Base-by-base conservation (phyloP, 768 basidiomycete genomes). In the Boletus huronensis region DNA sequence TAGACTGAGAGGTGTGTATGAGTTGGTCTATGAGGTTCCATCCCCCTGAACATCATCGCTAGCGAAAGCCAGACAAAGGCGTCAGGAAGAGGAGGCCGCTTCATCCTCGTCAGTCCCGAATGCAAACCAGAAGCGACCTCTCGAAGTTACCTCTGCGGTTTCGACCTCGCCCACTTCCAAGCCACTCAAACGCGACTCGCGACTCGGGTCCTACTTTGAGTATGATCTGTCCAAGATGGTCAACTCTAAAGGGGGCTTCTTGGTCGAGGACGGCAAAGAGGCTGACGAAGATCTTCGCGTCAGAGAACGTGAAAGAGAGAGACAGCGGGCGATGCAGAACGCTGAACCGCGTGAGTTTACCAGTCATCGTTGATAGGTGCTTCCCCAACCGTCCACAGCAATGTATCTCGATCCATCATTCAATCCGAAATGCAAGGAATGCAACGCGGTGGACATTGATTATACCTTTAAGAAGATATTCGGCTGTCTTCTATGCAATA, bases 171-270 rank as follows among this genome's bases (percentile, higher is more conserved):
- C 87, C 2, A 87, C 88, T 5, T 74, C 77, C 52, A 78, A 75
- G 50, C 69, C 70, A 2, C 73, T 93, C 51, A 82, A 82, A 64
- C 82, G 88, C 7, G 90, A 93, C 61, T 80, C 85, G 13, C 82
- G 90, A 32, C 76, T 93, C 11, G 96, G 93, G 26, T 90, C 83
- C 45, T 98, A 98, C 74, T 96, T 96, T 60, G 96, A 98, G 60
- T 98, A 97, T 82, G 95, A 98, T 70, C 72, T 98, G 14, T 90
- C 90, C 13, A 98, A 97, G 77, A 90, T 98, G 85, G 87, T 93
- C 65, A 98, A 99, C 70, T 88, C 93, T 8, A 90, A 94, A 68
- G 97, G 96, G 48, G 97, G 97, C 1, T 99, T 98, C 71, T 72
- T 99, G 64, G 78, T 96, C 6, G 91, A 96, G 58, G 94, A 96